Evolutionary conservation across 192 early-diverging fungal species (phyloP).

Genomic region (Coemansia guatemalensis): DNA sequence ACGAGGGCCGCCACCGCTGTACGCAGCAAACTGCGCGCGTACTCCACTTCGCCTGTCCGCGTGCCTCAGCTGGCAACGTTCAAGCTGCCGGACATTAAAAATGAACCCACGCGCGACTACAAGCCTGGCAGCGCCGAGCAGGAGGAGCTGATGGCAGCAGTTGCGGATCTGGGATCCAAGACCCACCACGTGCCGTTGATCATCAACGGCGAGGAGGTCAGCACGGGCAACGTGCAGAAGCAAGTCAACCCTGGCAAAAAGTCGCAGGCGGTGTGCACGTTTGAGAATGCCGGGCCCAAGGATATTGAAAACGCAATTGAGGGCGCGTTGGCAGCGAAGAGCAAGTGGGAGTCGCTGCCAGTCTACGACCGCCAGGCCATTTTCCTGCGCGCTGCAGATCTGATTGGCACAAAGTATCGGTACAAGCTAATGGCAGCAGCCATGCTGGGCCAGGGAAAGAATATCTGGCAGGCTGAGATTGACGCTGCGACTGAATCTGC

Average conservation of each 20-base stretch:
- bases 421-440: conserved; percentile 91
- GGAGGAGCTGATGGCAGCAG: conserved; percentile 68
- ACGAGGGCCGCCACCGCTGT: conserved; percentile 9
- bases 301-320: conserved; percentile 81
- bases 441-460: conserved; percentile 98
- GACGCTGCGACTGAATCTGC: conserved; percentile 93
- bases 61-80: conserved; percentile 72
- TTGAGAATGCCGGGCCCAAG: conserved; percentile 76
- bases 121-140: conserved; percentile 74
- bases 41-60: conserved; percentile 29
- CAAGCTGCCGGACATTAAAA: conserved; percentile 76
- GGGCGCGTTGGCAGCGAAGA: conserved; percentile 79
- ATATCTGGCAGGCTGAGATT: conserved; percentile 98
- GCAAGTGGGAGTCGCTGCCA: conserved; percentile 89
- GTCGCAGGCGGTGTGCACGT: conserved; percentile 73
- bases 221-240: conserved; percentile 62
- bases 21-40: conserved; percentile 7
- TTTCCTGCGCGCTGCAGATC: conserved; percentile 97
- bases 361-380: conserved; percentile 93
- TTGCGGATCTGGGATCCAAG: conserved; percentile 69
- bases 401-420: conserved; percentile 86
- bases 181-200: conserved; percentile 76
- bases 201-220: conserved; percentile 84
- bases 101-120: conserved; percentile 89
- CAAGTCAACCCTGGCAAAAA: conserved; percentile 87